Evolutionary conservation across 345 rosid species (phyloP), one percentile per base, ranked within the genome.

Genomic region (Hibiscus tridactylites): DNA sequence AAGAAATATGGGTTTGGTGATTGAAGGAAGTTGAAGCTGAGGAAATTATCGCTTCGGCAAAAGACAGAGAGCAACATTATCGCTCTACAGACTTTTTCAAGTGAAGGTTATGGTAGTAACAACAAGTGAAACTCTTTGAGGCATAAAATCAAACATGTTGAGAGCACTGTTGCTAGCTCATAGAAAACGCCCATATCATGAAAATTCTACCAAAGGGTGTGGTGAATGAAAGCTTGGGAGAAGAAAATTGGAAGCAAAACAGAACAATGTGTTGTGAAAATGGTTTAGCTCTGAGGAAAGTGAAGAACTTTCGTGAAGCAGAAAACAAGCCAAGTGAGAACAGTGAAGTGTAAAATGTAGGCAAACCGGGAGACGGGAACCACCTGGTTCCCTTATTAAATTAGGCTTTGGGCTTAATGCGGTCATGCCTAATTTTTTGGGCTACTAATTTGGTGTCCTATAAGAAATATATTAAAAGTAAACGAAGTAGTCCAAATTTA

Each of bases 11-110:
- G 65, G 17, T 19, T 50, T 46, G 78, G 69, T 46, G 78, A 74
- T 13, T 80, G 76, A 61, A 85, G 63, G 69, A 83, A 86, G 74
- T 49, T 77, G 63, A 86, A 79, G 54, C 11, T 63, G 59, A 81
- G 54, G 68, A 73, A 68, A 49, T 64, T 62, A 54, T 81, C 77
- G 3, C 61, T 80, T 39, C 77, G 82, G n/a, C 82, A 68, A 19
- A 81, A 80, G 53, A 75, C 72, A 50, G 80, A 72, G 9, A 75
- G 68, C 26, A 78, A 69, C 75, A 82, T 73, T 54, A 77, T 67
- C 74, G 56, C 9, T 33, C 52, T 35, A 54, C n/a, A 31, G 3
- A 26, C 16, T 47, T 28, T 26, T 26, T 24, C 53, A 26, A 46
- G 19, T 7, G 3, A 12, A 65, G 37, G 17, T 26, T 66, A 66